Conservation (phyloP, 371 early-diverging fungal genomes). For the Haplosporangium sp. region DNA sequence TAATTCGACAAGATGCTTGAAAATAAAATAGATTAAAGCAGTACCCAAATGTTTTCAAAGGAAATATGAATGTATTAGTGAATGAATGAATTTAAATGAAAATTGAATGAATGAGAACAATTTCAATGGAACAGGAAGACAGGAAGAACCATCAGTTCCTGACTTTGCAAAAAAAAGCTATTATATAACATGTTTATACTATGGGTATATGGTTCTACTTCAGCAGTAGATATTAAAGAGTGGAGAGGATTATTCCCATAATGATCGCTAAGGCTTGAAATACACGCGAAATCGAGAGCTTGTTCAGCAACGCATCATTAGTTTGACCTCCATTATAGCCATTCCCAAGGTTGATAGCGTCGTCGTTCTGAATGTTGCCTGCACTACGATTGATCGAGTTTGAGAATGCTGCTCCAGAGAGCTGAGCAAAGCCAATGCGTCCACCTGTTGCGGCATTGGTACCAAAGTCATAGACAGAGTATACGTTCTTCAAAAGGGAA, state of each 20-base stretch:
- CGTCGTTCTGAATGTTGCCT: neutral
- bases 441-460: conserved; percentile 18
- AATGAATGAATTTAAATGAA: neutral
- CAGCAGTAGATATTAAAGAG: neutral
- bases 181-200: neutral
- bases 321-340: neutral
- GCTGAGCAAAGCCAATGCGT: conserved; percentile 33
- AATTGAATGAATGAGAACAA: neutral
- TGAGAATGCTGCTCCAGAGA: neutral
- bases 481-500: conserved; percentile 35
- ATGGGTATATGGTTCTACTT: neutral
- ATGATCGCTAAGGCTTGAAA: conserved; percentile 6
- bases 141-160: neutral
- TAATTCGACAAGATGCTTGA: no score
- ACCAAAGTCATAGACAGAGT: conserved; percentile 44
- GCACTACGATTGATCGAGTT: neutral
- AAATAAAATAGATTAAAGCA: no score
- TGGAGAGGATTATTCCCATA: neutral
- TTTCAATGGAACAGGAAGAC: neutral
- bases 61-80: no score
- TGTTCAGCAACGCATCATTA: neutral
- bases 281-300: neutral
- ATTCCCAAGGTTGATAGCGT: neutral
- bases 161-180: neutral
- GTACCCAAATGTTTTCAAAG: no score